Base-by-base conservation (phyloP, 2,329 filamentous ascomycete genomes). In the Colletotrichum sp. region DNA sequence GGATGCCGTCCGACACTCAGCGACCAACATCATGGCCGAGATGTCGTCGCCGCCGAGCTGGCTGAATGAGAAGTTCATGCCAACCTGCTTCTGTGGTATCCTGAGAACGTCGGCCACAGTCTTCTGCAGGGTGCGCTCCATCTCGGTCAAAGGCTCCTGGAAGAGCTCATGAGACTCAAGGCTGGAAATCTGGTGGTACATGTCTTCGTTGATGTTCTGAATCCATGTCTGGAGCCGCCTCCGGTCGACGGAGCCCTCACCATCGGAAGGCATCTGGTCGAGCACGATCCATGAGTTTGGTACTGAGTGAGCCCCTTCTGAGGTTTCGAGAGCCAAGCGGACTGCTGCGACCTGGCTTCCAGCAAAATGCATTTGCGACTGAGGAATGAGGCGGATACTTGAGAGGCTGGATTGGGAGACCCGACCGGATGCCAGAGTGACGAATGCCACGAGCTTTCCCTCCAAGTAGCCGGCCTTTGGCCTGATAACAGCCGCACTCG, bases 381-480 rank as follows among this genome's bases (percentile, higher is more conserved):
- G 80, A 13, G 81, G 78, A 12, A 83, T 82, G 18, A 88, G 79
- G 64, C 83, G 81, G 69, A 87, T 78, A 43, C 80, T 79, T 56
- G 80, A 80, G 52, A 81, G 80, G 36, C 66, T 76, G 67, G 71
- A 72, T 32, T 71, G n/a, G 79, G 77, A 34, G 79, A 79, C 43
- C 77, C 77, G 8, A 80, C 79, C n/a, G 75, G 81, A 81, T 21
- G 76, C 64, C 58, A 89, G 80, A 26, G 85, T 87, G 78, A 90
- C 77, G 67, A 90, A 84, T 52, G 87, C 88, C 34, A 90, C 86
- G 36, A 87, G 81, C 75, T 87, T 87, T 16, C 86, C 88, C 76
- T 90, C 88, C 62, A 90, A 86, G 16, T 86, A 84, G 10, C 89
- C 89, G 12, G 88, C 88, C 72, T 85, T 87, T 21, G 89, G 89